These are phyloP conservation scores for Ophiostoma montium DNA, from an alignment of 2,329 filamentous ascomycete species.

Conservation along the genomic window DNA sequence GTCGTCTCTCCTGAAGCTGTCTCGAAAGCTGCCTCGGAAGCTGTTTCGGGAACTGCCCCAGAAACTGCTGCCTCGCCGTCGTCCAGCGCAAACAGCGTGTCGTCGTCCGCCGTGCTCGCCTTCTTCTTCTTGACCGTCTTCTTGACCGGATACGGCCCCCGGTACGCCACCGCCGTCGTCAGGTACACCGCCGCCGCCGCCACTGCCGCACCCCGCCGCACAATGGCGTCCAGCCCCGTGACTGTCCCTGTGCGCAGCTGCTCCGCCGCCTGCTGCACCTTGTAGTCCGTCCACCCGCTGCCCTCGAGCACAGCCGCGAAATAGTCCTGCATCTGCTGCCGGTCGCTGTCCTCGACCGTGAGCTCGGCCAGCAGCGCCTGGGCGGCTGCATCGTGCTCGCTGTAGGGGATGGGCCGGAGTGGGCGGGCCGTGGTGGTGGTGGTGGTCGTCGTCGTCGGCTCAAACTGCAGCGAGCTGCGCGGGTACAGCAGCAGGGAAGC, in stretches of 20 bases:
- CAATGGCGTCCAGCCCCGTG: slow-evolving; percentile 1
- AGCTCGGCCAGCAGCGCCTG: background rate
- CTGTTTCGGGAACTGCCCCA: no score
- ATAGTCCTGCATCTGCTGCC: background rate
- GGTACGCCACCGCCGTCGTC: slow-evolving; percentile 1
- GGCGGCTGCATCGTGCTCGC: background rate
- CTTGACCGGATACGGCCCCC: no score
- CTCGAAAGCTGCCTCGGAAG: no score
- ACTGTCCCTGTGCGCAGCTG: slow-evolving; percentile 4
- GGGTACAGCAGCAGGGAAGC: background rate
- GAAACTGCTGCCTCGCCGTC: no score
- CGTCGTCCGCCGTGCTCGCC: no score
- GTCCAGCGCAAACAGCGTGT: no score
- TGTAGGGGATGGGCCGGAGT: background rate
- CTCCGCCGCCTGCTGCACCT: slow-evolving; percentile 3
- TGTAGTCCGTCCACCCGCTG: slow-evolving; percentile 9
- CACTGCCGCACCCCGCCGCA: slow-evolving; percentile 6
- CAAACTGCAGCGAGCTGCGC: background rate
- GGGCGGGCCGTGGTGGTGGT: background rate
- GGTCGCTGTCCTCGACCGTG: background rate
- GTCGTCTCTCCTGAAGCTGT: no score
- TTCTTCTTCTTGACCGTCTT: no score
- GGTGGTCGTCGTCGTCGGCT: no score
- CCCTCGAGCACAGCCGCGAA: slow-evolving; percentile 7
- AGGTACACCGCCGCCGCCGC: slow-evolving; percentile 7